phyloP scores from a whole-genome alignment of 2,329 filamentous ascomycete species.

The Paraphaeosphaeria minitans region DNA sequence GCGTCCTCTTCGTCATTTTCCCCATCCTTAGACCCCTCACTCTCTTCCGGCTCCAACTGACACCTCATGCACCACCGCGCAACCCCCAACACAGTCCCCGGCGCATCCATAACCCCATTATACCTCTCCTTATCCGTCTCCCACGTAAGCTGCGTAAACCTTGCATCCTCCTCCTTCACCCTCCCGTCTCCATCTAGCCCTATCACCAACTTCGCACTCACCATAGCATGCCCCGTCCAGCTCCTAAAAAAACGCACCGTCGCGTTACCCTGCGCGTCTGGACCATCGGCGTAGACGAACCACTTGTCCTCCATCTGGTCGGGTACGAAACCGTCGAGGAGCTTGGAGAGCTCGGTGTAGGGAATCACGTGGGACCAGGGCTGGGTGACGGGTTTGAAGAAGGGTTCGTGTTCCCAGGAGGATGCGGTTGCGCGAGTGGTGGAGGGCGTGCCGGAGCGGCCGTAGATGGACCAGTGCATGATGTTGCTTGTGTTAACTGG shows the following conservation, averaged over 20 bases:
- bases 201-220: background rate
- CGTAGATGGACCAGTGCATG: background rate
- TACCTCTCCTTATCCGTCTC: background rate
- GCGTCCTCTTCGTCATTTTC: too few species aligned
- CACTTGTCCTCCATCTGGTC: slow-evolving; percentile 8
- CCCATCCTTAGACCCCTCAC: too few species aligned
- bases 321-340: background rate
- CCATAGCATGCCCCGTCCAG: background rate
- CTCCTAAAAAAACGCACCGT: background rate
- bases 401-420: background rate
- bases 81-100: background rate
- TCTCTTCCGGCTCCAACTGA: background rate
- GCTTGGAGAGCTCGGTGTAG: background rate
- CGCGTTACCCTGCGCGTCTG: slow-evolving; percentile 3
- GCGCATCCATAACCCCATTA: background rate
- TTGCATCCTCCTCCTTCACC: background rate
- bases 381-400: background rate
- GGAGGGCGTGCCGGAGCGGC: background rate
- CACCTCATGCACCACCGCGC: background rate
- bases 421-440: background rate
- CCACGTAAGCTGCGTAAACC: slow-evolving; percentile 3
- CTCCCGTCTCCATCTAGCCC: background rate
- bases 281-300: slow-evolving; percentile 10
- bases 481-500: background rate
- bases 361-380: slow-evolving; percentile 1